Evolutionary conservation across 2,329 filamentous ascomycete genomes (phyloP).

Genomic region (Pseudocercospora cruenta): DNA sequence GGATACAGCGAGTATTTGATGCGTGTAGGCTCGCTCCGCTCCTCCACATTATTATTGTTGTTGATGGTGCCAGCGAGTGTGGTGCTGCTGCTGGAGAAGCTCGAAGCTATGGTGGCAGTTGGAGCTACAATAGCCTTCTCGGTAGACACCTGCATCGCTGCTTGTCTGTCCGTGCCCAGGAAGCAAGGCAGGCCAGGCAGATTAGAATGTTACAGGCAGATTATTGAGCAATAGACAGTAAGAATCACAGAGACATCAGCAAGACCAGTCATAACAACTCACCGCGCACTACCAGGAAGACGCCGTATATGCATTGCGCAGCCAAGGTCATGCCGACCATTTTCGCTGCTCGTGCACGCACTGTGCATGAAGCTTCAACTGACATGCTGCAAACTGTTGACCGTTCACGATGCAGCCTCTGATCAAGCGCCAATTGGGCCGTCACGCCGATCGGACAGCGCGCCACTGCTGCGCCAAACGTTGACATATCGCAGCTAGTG

Average conservation of each 20-base stretch:
- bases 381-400: not conserved
- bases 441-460: not conserved
- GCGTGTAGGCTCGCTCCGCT: slow-evolving; percentile 1
- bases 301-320: not conserved
- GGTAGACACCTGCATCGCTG: not conserved
- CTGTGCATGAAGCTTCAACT: too few relatives aligned
- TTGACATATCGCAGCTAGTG: not conserved
- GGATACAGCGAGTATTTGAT: slow-evolving; percentile 17
- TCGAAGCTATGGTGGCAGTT: not conserved
- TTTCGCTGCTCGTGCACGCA: not conserved
- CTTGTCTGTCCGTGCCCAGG: not conserved
- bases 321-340: not conserved
- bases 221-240: not conserved
- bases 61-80: not conserved
- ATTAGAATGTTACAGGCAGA: not conserved
- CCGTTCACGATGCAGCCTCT: not conserved
- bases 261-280: not conserved
- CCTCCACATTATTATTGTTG: not conserved
- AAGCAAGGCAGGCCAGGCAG: not conserved
- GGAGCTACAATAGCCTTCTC: not conserved
- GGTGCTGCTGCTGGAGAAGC: not conserved
- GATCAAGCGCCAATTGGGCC: not conserved
- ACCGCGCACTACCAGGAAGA: not conserved
- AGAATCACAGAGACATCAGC: not conserved
- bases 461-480: not conserved